Evolutionary conservation across 805 yeast species (phyloP).

Genomic region (Candida mattraensis): DNA sequence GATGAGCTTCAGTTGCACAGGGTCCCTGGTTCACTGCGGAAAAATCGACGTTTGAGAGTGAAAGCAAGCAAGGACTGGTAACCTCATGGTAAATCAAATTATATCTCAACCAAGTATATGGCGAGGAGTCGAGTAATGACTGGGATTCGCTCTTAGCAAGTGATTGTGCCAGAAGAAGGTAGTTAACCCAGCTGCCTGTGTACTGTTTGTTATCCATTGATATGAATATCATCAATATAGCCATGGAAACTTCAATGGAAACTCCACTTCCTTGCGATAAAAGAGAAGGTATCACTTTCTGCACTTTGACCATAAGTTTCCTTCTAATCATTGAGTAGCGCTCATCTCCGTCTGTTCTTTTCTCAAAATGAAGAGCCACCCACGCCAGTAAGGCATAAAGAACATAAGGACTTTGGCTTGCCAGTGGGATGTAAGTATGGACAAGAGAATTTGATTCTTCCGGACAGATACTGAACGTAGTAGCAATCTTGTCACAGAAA

Average conservation of each 20-base stretch:
- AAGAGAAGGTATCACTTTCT: constrained; percentile 4
- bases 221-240: constrained; percentile 4
- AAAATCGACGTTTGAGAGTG: constrained; percentile 1
- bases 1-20: neutral
- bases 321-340: constrained; percentile 3
- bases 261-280: constrained; percentile 1
- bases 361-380: constrained; percentile 11
- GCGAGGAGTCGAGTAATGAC: neutral
- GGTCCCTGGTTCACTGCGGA: neutral
- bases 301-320: constrained; percentile 1
- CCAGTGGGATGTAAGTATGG: constrained; percentile 11
- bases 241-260: constrained; percentile 6
- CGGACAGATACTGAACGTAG: constrained; percentile 8
- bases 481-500: constrained; percentile 9
- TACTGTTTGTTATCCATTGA: constrained; percentile 8
- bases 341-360: constrained; percentile 1
- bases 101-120: constrained; percentile 6
- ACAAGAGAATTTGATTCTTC: constrained; percentile 10
- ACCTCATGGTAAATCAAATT: constrained; percentile 10
- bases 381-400: constrained; percentile 8
- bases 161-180: constrained; percentile 6
- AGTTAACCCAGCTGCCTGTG: constrained; percentile 9
- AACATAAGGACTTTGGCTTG: constrained; percentile 6
- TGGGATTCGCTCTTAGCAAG: constrained; percentile 3
- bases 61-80: constrained; percentile 7